These are phyloP conservation scores for Sphagnum contortum DNA, from an alignment of 225 moss, liverwort and hornwort genomes.

Conservation along the genomic window DNA sequence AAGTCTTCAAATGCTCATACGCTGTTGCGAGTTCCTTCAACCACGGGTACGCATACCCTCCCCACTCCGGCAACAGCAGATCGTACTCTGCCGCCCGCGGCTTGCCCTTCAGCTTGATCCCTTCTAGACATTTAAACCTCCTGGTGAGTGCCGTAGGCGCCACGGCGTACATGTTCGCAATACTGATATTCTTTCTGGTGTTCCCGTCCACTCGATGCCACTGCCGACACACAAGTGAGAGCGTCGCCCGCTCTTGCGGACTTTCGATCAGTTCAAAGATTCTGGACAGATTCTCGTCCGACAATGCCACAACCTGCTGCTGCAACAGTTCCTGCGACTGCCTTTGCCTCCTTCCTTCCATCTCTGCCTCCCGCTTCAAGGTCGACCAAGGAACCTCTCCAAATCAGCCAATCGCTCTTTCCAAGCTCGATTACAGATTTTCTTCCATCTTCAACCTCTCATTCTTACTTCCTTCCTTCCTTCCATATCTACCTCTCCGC, in stretches of 20 bases:
- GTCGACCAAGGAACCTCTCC: no score
- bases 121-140: slow-evolving; percentile 13
- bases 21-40: not conserved
- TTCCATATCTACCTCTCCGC: no score
- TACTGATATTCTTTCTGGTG: slow-evolving; percentile 33
- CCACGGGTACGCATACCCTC: not conserved
- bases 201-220: slow-evolving; percentile 37
- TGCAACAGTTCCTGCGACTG: slow-evolving; percentile 2
- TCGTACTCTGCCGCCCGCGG: slow-evolving; percentile 1
- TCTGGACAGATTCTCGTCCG: slow-evolving; percentile 23
- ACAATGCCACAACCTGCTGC: slow-evolving; percentile 4
- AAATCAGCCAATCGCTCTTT: no score
- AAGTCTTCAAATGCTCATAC: not conserved
- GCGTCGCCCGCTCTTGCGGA: slow-evolving; percentile 21
- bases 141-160: slow-evolving; percentile 17
- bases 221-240: slow-evolving; percentile 38
- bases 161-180: slow-evolving; percentile 33
- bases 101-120: not conserved
- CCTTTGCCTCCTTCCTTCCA: slow-evolving; percentile 6
- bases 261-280: slow-evolving; percentile 29
- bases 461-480: no score
- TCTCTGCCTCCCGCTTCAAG: not conserved
- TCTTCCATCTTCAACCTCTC: no score
- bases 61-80: not conserved
- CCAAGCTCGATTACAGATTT: no score